Conservation (phyloP, 163 green algal species). For the Coccomyxa subellipsoidea region DNA sequence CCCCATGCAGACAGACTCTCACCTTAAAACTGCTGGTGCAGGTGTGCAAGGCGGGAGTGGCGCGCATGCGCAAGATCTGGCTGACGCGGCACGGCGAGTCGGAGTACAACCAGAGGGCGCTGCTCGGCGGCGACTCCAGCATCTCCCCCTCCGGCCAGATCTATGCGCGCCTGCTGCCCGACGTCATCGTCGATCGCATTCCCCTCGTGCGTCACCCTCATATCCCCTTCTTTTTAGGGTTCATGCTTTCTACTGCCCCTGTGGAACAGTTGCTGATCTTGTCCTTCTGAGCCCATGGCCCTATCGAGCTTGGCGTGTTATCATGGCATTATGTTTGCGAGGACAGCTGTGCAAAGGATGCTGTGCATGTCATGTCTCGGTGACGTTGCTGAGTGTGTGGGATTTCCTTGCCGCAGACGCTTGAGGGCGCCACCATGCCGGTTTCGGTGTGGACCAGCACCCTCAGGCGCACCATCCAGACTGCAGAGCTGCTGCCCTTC, state of each 20-base stretch:
- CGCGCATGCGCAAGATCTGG: constrained; percentile 76
- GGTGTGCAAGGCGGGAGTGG: constrained; percentile 79
- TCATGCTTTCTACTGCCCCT: background rate
- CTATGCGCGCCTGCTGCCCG: constrained; percentile 72
- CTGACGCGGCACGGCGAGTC: constrained; percentile 83
- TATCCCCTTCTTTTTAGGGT: background rate
- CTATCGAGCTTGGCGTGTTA: too few relatives aligned
- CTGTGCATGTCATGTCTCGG: too few relatives aligned
- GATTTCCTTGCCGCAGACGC: constrained; percentile 38
- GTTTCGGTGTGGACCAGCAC: constrained; percentile 91
- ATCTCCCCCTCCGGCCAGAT: constrained; percentile 56
- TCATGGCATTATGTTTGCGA: too few relatives aligned
- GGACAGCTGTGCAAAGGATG: too few relatives aligned
- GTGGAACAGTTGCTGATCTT: too few relatives aligned
- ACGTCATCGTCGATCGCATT: constrained; percentile 62
- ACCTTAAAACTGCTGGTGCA: too few relatives aligned
- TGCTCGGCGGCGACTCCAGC: constrained; percentile 72
- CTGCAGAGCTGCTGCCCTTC: constrained; percentile 75
- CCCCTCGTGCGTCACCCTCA: constrained; percentile 8
- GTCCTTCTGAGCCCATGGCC: too few relatives aligned
- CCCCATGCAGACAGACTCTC: too few relatives aligned
- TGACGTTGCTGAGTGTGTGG: too few relatives aligned
- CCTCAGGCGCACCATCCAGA: constrained; percentile 86
- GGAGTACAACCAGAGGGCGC: constrained; percentile 72
- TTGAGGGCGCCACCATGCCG: constrained; percentile 37